These are phyloP conservation scores for Leucosporidium yakuticum DNA, from an alignment of 768 basidiomycete genomes.

Conservation along the genomic window DNA sequence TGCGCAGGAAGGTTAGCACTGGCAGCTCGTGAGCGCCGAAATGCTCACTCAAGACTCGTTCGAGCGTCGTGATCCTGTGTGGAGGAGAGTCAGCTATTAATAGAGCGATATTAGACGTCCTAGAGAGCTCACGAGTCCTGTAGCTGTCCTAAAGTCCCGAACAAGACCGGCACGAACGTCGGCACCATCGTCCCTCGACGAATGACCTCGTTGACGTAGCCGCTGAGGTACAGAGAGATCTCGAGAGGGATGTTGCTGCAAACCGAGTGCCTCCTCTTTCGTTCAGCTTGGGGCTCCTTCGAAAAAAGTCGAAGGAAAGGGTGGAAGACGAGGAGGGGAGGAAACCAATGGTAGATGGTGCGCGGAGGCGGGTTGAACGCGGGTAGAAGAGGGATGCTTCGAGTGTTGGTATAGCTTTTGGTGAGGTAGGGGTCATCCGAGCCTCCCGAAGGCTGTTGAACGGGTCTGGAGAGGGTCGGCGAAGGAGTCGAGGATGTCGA, in stretches of 20 bases:
- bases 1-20: not conserved
- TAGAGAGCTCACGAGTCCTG: slow-evolving; percentile 22
- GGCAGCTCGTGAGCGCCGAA: slow-evolving; percentile 14
- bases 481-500: not conserved
- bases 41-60: slow-evolving; percentile 36
- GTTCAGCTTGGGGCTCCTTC: not conserved
- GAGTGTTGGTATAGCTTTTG: not conserved
- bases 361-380: slow-evolving; percentile 19
- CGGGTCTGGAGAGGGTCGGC: not conserved
- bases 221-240: slow-evolving; percentile 15
- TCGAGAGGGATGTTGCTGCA: slow-evolving; percentile 4
- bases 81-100: too few species aligned
- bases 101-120: accelerated
- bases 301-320: not conserved
- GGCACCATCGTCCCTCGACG: slow-evolving; percentile 34
- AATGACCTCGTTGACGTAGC: not conserved
- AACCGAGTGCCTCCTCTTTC: not conserved
- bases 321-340: slow-evolving; percentile 11
- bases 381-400: slow-evolving; percentile 9
- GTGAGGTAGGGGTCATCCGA: not conserved
- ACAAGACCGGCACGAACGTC: slow-evolving; percentile 31
- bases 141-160: slow-evolving; percentile 36
- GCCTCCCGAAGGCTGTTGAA: not conserved
- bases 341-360: slow-evolving; percentile 14
- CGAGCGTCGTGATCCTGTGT: slow-evolving; percentile 39